Conservation (phyloP, 345 rosid species). For the Rhodomyrtus tomentosa region DNA sequence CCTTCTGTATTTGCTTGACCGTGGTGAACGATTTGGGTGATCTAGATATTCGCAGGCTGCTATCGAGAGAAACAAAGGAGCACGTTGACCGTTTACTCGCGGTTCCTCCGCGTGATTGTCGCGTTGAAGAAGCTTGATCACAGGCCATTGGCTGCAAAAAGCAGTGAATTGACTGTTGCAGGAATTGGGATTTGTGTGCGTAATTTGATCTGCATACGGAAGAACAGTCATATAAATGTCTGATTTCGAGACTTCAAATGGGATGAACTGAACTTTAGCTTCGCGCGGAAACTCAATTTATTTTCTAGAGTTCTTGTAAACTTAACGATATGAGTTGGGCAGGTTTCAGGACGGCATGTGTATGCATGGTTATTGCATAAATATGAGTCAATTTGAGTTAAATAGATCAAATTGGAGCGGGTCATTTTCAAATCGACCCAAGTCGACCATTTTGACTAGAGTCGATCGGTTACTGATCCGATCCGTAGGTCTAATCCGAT, state of each 20-base stretch:
- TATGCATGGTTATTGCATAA: accelerated
- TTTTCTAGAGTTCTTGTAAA: background rate
- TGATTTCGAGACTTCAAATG: background rate
- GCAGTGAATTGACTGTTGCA: background rate
- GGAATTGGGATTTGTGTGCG: background rate
- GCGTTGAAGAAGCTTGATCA: background rate
- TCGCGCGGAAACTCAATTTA: background rate
- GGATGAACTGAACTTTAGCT: background rate
- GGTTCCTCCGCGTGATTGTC: background rate
- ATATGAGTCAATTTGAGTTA: background rate
- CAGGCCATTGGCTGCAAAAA: background rate
- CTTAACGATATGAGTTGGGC: background rate
- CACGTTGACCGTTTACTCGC: background rate
- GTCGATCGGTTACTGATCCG: too few relatives aligned
- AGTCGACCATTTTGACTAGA: too few relatives aligned
- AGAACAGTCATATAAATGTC: background rate
- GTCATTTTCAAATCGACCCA: accelerated
- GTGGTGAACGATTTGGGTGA: background rate
- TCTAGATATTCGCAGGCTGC: background rate
- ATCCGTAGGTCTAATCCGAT: too few relatives aligned
- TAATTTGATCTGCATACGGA: background rate
- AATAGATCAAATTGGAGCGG: accelerated
- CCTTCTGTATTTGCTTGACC: background rate
- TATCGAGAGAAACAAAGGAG: background rate
- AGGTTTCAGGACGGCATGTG: background rate